Base-by-base conservation (phyloP, 2,329 filamentous ascomycete genomes). In the Emmonsiellopsis sp. region DNA sequence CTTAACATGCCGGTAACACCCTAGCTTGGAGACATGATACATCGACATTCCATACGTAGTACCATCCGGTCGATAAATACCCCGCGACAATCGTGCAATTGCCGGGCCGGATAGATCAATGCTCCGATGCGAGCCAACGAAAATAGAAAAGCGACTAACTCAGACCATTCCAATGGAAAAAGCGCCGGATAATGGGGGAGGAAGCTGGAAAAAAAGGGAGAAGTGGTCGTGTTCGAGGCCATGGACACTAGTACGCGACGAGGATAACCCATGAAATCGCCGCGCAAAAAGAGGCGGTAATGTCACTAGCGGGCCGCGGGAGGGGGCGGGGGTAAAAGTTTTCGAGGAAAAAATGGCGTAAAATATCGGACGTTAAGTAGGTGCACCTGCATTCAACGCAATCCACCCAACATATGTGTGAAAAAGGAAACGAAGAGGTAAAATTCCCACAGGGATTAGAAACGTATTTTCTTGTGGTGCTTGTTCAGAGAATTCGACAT, bases 401-500 rank as follows among this genome's bases (percentile, higher is more conserved):
- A 51, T 43, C 40, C 41, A 38, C 37, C 48, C 38, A 44, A 16
- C 40, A 35, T 31, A 43, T 20, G 49, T 32, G 8, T 34, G 30
- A 43, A 44, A 26, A 34, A 16, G 31, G 49, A 42, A 7, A 35
- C 5, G 11, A 31, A 44, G 37, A 43, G 20, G 34, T 10, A 49
- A 35, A 10, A 49, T 35, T 49, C 46, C 9, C 30, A 37, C 32
- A 45, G 50, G 20, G 41, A 52, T 38, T n/a, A n/a, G 26, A 15
- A 45, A 40, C 26, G 20, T 11, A 49, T 37, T 26, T 26, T 26
- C 16, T 37, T 37, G 7, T 38, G 32, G 13, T 20, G 32, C 13
- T 38, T 37, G 45, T 55, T 72, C 61, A 73, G 55, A 73, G 60
- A 56, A 73, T 63, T 48, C 59, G 62, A 56, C 71, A 73, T 54